These are phyloP conservation scores for Capsella bursapastoris DNA, from an alignment of 345 rosid species.

Conservation along the genomic window DNA sequence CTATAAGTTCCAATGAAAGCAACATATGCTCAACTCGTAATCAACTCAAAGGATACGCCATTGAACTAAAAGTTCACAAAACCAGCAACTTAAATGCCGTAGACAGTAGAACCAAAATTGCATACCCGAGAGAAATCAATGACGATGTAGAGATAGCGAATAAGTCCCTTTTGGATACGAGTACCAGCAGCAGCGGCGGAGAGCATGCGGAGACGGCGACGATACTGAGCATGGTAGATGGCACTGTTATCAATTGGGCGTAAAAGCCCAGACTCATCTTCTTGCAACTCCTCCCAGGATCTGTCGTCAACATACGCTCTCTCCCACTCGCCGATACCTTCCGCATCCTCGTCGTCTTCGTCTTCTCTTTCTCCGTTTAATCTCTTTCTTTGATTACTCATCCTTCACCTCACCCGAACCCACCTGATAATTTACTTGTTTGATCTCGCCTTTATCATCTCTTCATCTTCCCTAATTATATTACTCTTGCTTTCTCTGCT, in stretches of 20 bases:
- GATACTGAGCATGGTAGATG: conserved; percentile 71
- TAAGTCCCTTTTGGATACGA: conserved; percentile 92
- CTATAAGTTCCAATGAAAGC: background rate
- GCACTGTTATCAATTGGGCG: conserved; percentile 74
- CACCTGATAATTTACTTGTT: too few relatives aligned
- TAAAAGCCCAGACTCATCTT: conserved; percentile 84
- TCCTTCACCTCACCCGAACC: conserved; percentile 16
- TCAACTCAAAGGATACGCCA: conserved; percentile 10
- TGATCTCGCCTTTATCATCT: too few relatives aligned
- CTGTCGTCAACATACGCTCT: conserved; percentile 76
- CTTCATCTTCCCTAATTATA: too few relatives aligned
- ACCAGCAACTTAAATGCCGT: conserved; percentile 1
- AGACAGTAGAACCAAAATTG: conserved; percentile 11
- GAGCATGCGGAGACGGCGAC: conserved; percentile 73
- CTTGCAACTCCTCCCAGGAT: conserved; percentile 91
- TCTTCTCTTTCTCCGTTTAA: conserved; percentile 58
- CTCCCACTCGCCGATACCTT: conserved; percentile 77
- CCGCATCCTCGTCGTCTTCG: conserved; percentile 71
- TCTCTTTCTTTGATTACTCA: conserved; percentile 52
- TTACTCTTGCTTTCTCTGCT: too few relatives aligned
- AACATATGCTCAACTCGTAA: background rate
- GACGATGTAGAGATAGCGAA: conserved; percentile 82
- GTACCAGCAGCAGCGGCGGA: conserved; percentile 59
- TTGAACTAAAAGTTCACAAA: background rate
- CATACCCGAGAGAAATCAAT: conserved; percentile 82